Base-by-base conservation (phyloP, 345 rosid species). In the Brassica carinata region DNA sequence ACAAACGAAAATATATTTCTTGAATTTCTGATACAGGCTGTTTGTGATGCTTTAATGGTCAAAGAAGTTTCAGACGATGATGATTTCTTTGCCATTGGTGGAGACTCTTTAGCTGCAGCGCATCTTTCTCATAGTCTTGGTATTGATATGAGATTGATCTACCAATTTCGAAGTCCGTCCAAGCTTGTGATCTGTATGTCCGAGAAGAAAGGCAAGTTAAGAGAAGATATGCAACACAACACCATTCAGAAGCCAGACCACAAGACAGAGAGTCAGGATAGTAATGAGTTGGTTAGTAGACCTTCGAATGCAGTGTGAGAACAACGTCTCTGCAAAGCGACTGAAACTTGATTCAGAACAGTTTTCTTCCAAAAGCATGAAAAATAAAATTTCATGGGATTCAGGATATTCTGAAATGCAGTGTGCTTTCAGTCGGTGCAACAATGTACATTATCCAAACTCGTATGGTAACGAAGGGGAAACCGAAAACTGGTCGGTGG, bases 71-170 rank as follows among this genome's bases (percentile, higher is more conserved):
- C 88, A 67, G 85, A 83, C 34, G 86, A 88, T 83, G 96, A 87
- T 70, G 89, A 96, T 87, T 96, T 96, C 86, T 96, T 96, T 84
- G 73, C 71, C 55, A 83, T 92, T 80, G 99, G 98, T 77, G 99
- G 99, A 76, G 89, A 91, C 84, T 96, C 99, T 55, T 76, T 96
- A 67, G 66, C 94, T 23, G 99, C 99, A 38, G 96, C 99, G 4
- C 94, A 92, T 81, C 91, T 82, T 85, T 87, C 93, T 76, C 90
- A 92, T 84, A 86, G 82, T 84, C 87, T 96, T 61, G 91, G 98
- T 73, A 89, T 92, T 77, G 86, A 86, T 83, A 91, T 96, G 94
- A 88, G 89, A 83, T 72, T 92, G 86, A 81, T 93, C 53, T 93
- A 96, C 40, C 82, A 86, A 69, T 87, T 83, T 80, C 90, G 94